A percentile compares a stretch with the other conserved stretches of the same genome.
These are phyloP conservation scores for Pseudogymnoascus sp. DNA, from an alignment of 2,329 filamentous ascomycete species.

Conservation along the genomic window DNA sequence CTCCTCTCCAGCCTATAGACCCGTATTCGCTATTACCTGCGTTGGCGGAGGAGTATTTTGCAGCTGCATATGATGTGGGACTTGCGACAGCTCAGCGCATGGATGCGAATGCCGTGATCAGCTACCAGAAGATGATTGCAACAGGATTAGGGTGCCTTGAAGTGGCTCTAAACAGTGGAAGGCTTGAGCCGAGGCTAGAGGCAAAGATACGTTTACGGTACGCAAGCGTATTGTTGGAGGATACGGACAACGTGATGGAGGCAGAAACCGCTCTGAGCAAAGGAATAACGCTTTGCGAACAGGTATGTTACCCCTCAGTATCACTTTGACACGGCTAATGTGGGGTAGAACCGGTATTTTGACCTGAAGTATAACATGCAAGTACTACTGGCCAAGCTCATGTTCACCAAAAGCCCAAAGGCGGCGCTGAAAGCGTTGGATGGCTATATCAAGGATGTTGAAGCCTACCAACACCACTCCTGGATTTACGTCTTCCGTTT, in stretches of 20 bases:
- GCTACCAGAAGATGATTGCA: conserved; percentile 66
- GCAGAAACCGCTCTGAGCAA: conserved; percentile 67
- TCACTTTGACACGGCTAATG: conserved; percentile 9
- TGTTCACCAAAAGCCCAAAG: conserved; percentile 65
- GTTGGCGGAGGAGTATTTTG: conserved; percentile 71
- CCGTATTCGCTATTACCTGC: conserved; percentile 56
- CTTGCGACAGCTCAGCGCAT: conserved; percentile 43
- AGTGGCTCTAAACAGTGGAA: conserved; percentile 55
- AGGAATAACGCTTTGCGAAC: conserved; percentile 63
- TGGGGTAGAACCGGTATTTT: conserved; percentile 43
- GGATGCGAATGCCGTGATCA: conserved; percentile 45
- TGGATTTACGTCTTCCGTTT: conserved; percentile 77
- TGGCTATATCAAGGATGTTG: conserved; percentile 59
- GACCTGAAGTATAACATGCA: conserved; percentile 75
- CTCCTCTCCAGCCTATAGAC: conserved; percentile 28
- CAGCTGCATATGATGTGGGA: conserved; percentile 54
- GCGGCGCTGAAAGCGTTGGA: conserved; percentile 68
- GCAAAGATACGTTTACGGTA: conserved; percentile 65
- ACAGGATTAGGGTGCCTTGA: conserved; percentile 69
- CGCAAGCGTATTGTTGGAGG: conserved; percentile 61
- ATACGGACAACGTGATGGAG: conserved; percentile 69
- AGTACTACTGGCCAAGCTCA: conserved; percentile 62
- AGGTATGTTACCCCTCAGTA: conserved; percentile 36
- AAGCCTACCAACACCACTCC: conserved; percentile 59
- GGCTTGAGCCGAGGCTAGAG: conserved; percentile 58